These are phyloP conservation scores for Venustampulla echinocandica DNA, from an alignment of 495 filamentous ascomycete genomes.

Conservation along the genomic window DNA sequence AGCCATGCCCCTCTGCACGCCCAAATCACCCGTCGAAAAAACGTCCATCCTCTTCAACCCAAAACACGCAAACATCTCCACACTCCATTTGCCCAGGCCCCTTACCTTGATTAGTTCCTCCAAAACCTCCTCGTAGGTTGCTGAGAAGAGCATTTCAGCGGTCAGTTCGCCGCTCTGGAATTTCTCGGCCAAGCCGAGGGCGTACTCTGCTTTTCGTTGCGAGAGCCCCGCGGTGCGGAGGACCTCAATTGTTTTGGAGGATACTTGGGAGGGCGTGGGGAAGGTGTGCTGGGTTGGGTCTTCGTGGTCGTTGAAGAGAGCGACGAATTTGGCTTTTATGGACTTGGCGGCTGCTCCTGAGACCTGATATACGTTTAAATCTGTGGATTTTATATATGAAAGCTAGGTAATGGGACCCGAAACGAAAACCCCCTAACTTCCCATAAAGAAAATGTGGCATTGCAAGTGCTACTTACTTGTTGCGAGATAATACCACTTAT, in stretches of 20 bases:
- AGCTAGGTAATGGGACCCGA: too few species aligned
- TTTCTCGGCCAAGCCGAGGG: conserved; percentile 73
- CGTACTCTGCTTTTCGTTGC: conserved; percentile 89
- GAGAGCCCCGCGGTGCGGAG: conserved; percentile 82
- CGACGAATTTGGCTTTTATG: conserved; percentile 78
- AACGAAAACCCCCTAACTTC: too few species aligned
- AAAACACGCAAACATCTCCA: conserved; percentile 97
- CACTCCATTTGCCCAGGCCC: conserved; percentile 83
- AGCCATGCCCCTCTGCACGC: conserved; percentile 90
- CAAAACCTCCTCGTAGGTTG: conserved; percentile 78
- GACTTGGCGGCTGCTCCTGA: conserved; percentile 82
- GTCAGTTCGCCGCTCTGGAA: conserved; percentile 67
- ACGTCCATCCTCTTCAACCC: conserved; percentile 86
- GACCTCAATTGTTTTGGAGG: conserved; percentile 44
- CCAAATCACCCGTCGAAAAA: conserved; percentile 86
- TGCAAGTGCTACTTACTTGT: conserved; percentile 39
- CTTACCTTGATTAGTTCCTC: conserved; percentile 75
- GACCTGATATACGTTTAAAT: conserved; percentile 34
- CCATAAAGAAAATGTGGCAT: not conserved
- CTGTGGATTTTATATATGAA: not conserved
- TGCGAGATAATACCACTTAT: conserved; percentile 86
- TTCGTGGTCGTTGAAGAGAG: conserved; percentile 49
- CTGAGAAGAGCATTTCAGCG: conserved; percentile 62
- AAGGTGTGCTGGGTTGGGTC: conserved; percentile 39
- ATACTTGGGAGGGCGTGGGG: conserved; percentile 68